phyloP scores from a whole-genome alignment of 1,284 basidiomycete species.

The Phellopilus nigrolimitatus region DNA sequence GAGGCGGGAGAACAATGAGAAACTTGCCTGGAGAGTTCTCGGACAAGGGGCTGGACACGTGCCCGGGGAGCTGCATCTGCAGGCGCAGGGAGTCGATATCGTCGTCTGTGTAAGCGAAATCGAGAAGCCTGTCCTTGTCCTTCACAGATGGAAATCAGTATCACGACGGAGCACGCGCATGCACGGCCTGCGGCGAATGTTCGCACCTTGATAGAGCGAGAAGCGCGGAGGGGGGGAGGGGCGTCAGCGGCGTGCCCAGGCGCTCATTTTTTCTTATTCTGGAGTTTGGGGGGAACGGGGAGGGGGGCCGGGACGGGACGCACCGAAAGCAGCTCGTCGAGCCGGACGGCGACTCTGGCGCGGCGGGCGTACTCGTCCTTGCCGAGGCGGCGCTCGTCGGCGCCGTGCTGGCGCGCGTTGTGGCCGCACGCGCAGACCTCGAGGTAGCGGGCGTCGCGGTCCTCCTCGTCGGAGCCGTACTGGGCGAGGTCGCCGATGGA shows the following conservation, averaged over 20 bases:
- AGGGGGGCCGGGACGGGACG: constrained; percentile 21
- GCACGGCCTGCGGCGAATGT: constrained; percentile 11
- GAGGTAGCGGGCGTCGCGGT: constrained; percentile 48
- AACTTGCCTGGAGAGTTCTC: constrained; percentile 31
- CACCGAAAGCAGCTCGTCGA: constrained; percentile 86
- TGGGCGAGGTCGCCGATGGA: constrained; percentile 49
- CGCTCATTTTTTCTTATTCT: too few relatives aligned
- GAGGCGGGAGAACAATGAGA: constrained; percentile 2
- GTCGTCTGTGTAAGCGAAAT: constrained; percentile 72
- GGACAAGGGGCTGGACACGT: constrained; percentile 36
- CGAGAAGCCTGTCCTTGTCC: constrained; percentile 71
- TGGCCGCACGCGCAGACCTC: constrained; percentile 75
- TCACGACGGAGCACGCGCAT: constrained; percentile 5
- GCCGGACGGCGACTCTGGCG: constrained; percentile 71
- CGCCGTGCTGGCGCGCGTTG: constrained; percentile 61
- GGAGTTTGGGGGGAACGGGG: too few relatives aligned
- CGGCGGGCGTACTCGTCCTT: constrained; percentile 63
- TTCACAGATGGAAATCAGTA: constrained; percentile 29
- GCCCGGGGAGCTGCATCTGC: constrained; percentile 57
- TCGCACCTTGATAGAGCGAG: constrained; percentile 19
- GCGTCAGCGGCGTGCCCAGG: background rate
- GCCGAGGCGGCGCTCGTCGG: constrained; percentile 53
- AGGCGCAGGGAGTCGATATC: constrained; percentile 68
- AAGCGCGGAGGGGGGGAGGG: background rate
- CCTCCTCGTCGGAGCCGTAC: constrained; percentile 65